phyloP scores from a whole-genome alignment of 306 rosid genomes.

The Elaeagnus macrophylla region DNA sequence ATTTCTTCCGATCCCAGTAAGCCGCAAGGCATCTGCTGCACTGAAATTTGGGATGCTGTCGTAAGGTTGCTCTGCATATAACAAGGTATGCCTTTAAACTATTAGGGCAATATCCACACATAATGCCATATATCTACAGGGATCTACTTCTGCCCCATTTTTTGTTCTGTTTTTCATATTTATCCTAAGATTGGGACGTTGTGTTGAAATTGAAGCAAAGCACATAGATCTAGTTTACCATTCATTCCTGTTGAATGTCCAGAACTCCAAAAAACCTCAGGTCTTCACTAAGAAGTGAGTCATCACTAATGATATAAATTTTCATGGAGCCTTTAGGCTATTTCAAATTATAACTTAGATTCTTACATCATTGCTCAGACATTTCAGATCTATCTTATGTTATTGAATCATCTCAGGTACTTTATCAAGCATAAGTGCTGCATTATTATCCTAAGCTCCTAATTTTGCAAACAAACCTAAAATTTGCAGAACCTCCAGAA shows the following conservation, averaged over 20 bases:
- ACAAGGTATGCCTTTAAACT: constrained; percentile 17
- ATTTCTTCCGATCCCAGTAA: constrained; percentile 89
- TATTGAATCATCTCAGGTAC: not conserved
- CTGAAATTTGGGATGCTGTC: constrained; percentile 99
- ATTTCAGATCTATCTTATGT: not conserved
- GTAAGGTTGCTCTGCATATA: constrained; percentile 87
- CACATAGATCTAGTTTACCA: not conserved
- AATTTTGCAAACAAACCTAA: not conserved
- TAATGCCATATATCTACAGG: not conserved
- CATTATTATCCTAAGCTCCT: not conserved
- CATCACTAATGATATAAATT: not conserved
- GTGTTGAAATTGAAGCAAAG: not conserved
- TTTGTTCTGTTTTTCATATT: too few species aligned
- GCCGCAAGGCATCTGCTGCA: constrained; percentile 91
- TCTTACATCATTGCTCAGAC: not conserved
- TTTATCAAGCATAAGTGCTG: not conserved
- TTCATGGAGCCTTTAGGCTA: not conserved
- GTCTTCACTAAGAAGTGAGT: not conserved
- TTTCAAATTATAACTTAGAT: not conserved
- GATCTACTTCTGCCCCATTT: too few species aligned
- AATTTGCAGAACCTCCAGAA: too few species aligned
- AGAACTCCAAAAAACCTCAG: not conserved
- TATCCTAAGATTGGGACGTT: too few species aligned
- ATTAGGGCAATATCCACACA: not conserved
- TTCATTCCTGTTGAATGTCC: not conserved